Percentiles rank a stretch among this genome's conserved stretches.
Conservation (phyloP, 2,329 filamentous ascomycete species). For the Penicillium crustosum region DNA sequence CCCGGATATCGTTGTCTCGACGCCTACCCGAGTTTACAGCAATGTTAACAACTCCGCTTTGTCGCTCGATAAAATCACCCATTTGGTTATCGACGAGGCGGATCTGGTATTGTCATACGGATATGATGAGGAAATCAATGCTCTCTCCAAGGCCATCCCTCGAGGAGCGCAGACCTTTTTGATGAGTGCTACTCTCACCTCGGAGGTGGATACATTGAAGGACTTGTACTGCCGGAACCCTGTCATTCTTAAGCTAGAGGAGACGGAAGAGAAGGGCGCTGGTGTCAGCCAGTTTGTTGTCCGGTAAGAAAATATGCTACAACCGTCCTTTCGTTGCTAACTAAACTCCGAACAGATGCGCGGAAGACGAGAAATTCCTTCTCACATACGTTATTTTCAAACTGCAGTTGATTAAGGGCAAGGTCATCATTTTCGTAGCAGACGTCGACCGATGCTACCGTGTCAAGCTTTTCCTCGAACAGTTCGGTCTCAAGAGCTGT, state of each 20-base stretch:
- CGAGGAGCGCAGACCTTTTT: conserved; percentile 86
- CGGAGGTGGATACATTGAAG: conserved; percentile 83
- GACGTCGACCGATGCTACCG: conserved; percentile 90
- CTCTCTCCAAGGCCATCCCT: conserved; percentile 73
- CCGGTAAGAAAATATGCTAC: conserved; percentile 53
- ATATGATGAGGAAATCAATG: conserved; percentile 85
- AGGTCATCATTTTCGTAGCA: conserved; percentile 79
- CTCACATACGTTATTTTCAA: conserved; percentile 94
- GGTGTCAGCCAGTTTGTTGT: conserved; percentile 85
- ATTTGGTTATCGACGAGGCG: conserved; percentile 89
- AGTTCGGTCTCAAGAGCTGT: conserved; percentile 92
- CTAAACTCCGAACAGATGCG: conserved; percentile 56
- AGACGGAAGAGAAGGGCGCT: conserved; percentile 73
- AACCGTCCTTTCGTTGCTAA: conserved; percentile 14
- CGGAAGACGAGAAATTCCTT: conserved; percentile 96
- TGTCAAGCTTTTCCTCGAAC: conserved; percentile 91
- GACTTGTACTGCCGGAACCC: conserved; percentile 81
- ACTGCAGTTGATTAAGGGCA: conserved; percentile 88
- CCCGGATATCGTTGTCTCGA: conserved; percentile 88
- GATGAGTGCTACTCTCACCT: conserved; percentile 89
- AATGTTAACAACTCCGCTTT: conserved; percentile 74
- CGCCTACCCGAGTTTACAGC: conserved; percentile 77
- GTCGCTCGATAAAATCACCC: conserved; percentile 67
- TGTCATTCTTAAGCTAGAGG: conserved; percentile 75
- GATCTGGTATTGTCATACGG: conserved; percentile 92